Percentiles rank a stretch among this genome's conserved stretches.
Evolutionary conservation across 352 stramenopile genomes (phyloP).

Genomic region (Thalassiosira oceanica): DNA sequence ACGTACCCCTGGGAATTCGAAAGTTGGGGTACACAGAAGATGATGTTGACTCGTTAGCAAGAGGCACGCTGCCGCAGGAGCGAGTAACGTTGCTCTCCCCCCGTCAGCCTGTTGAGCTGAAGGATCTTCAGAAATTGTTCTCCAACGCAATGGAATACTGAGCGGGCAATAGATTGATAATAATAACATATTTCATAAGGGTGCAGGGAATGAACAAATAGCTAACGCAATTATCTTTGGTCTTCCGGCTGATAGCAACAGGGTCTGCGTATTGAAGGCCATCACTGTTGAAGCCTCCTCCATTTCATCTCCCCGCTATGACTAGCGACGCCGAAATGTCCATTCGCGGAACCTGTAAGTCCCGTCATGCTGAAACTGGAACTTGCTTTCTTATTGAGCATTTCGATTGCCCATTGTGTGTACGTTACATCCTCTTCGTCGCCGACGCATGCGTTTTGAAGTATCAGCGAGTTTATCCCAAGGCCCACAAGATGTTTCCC

Average conservation of each 20-base stretch:
- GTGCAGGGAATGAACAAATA: too few species aligned
- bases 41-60: conserved; percentile 54
- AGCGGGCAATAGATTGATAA: neutral
- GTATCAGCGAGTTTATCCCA: conserved; percentile 37
- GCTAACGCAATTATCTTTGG: too few species aligned
- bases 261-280: too few species aligned
- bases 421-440: conserved; percentile 66
- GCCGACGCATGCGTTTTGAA: conserved; percentile 41
- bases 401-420: conserved; percentile 43
- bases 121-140: conserved; percentile 56
- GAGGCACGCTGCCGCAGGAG: conserved; percentile 63
- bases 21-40: conserved; percentile 50
- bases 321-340: conserved; percentile 60
- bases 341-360: conserved; percentile 55
- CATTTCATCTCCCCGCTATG: conserved; percentile 39
- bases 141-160: conserved; percentile 37
- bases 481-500: conserved; percentile 26
- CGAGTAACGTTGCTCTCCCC: conserved; percentile 64
- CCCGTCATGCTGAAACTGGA: conserved; percentile 63
- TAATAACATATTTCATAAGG: neutral
- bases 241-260: too few species aligned
- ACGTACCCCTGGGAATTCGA: conserved; percentile 55
- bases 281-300: too few species aligned
- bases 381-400: conserved; percentile 55
- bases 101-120: conserved; percentile 45